phyloP scores from a whole-genome alignment of 2,329 filamentous ascomycete species.

The Pyrenophora tritici-repentis region DNA sequence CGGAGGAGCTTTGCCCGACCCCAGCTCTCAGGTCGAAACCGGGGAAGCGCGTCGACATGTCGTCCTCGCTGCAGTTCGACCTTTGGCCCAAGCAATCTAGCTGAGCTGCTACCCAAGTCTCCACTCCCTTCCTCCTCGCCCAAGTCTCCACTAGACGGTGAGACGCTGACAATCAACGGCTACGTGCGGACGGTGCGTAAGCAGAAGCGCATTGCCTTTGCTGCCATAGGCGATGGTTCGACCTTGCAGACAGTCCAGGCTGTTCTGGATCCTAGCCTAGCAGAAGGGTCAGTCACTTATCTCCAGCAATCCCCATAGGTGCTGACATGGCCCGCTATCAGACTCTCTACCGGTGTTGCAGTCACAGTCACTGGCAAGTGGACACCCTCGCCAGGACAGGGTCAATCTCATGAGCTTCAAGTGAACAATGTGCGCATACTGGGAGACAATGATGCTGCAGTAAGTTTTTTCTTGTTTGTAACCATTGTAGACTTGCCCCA shows the following conservation, averaged over 20 bases:
- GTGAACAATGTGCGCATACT: conserved; percentile 71
- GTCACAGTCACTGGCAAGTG: conserved; percentile 79
- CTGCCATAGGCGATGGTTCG: conserved; percentile 85
- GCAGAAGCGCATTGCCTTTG: conserved; percentile 83
- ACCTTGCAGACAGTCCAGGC: conserved; percentile 79
- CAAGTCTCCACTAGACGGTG: conserved; percentile 51
- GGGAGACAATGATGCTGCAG: conserved; percentile 78
- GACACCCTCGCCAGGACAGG: conserved; percentile 69
- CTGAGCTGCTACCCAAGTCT: conserved; percentile 61
- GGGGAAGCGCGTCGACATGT: conserved; percentile 21
- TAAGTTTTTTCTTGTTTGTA: conserved; percentile 53
- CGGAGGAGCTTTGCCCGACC: conserved; percentile 30
- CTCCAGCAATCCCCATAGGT: background rate
- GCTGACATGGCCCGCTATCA: conserved; percentile 48
- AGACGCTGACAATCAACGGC: conserved; percentile 64
- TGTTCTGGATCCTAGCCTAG: conserved; percentile 72
- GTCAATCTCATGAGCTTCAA: conserved; percentile 80
- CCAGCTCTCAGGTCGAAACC: conserved; percentile 23
- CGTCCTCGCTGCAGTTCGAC: conserved; percentile 39
- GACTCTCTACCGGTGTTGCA: conserved; percentile 79
- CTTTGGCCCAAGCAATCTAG: conserved; percentile 38
- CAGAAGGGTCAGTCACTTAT: conserved; percentile 67
- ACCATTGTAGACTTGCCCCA: conserved; percentile 1
- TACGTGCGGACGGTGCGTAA: conserved; percentile 84
- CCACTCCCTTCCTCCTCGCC: conserved; percentile 46